Base-by-base conservation (phyloP, 2,329 filamentous ascomycete species). In the Fusarium vanettenii region DNA sequence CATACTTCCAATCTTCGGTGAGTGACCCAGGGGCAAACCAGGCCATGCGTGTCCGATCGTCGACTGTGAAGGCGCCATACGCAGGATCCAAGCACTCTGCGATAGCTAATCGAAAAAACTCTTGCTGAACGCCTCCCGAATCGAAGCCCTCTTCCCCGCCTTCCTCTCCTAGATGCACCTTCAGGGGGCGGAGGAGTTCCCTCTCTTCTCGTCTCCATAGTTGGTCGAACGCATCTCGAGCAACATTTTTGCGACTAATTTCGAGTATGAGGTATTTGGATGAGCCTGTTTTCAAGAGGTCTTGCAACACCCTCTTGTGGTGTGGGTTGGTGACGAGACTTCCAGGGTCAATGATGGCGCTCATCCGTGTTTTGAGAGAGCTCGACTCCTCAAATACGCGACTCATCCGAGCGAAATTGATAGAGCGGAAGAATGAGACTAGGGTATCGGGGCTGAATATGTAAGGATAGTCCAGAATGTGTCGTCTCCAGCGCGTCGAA, bases 101-200 rank as follows among this genome's bases (percentile, higher is more conserved):
- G 76, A 98, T 92, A 20, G 94, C 91, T 31, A 98, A 84, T 18
- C 95, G 91, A 84, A 99, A 98, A 81, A 98, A 98, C 74, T 99
- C 97, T 81, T 98, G 95, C 78, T 98, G 96, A 1, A 99, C 95
- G 72, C 97, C 97, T 50, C 97, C 97, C 59, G 96, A 95, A 81
- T 99, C 97, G 37, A 97, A 91, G 0, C 97, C 97, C 81, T 97
- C 92, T 82, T 98, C 97, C 33, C 95, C 94, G 63, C 88, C 87
- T 37, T 94, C 92, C 80, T 95, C 93, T 5, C 95, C 95, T 67
- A 98, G 90, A 60, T 94, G 92, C 10, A 99, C 92, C 79, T 98
- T 98, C 37, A 99, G 85, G 1, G 97, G 97, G 29, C 95, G 91
- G 79, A 96, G 86, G 4, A 98, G 86, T 83, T 98, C 95, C 39